phyloP scores from a whole-genome alignment of 306 rosid species.

The Purshia tridentata region DNA sequence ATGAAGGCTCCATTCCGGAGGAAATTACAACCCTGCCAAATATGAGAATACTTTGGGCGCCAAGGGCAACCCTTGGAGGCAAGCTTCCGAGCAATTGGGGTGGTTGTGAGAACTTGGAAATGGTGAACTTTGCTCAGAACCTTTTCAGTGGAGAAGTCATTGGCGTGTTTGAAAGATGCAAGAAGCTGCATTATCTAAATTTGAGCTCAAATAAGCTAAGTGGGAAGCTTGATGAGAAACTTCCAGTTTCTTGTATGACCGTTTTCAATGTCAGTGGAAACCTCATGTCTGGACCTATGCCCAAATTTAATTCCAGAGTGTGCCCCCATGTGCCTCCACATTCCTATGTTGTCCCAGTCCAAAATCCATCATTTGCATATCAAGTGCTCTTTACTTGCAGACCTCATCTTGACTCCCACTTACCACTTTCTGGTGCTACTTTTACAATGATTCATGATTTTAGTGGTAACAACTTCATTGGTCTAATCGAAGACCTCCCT shows the following conservation, averaged over 20 bases:
- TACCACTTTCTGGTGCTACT: slow-evolving; percentile 17
- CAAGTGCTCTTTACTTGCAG: slow-evolving; percentile 26
- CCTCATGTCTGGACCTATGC: slow-evolving; percentile 32
- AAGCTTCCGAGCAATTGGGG: slow-evolving; percentile 36
- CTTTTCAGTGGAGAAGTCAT: slow-evolving; percentile 23
- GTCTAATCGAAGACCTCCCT: slow-evolving; percentile 29
- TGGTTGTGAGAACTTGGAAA: slow-evolving; percentile 33
- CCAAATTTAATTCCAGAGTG: slow-evolving; percentile 12
- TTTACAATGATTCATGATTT: slow-evolving; percentile 31
- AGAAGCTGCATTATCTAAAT: slow-evolving; percentile 33
- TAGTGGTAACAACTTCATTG: slow-evolving; percentile 42
- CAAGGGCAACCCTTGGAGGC: slow-evolving; percentile 25
- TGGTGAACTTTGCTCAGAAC: slow-evolving; percentile 35
- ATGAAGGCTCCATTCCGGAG: slow-evolving; percentile 36
- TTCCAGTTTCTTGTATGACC: slow-evolving; percentile 33
- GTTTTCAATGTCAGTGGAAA: slow-evolving; percentile 27
- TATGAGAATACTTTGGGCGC: slow-evolving; percentile 28
- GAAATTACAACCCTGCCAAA: slow-evolving; percentile 19
- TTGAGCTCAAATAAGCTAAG: slow-evolving; percentile 34
- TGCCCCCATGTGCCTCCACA: slow-evolving; percentile 18
- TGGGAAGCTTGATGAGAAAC: slow-evolving; percentile 28
- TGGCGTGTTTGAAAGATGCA: slow-evolving; percentile 33
- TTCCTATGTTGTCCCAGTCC: slow-evolving; percentile 8
- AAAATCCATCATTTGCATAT: slow-evolving; percentile 16
- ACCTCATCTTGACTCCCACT: slow-evolving; percentile 16